A percentile compares a stretch with the other conserved stretches of the same genome.
Evolutionary conservation across 1,139 yeast genomes (phyloP).

Genomic region (Pichia sp.): DNA sequence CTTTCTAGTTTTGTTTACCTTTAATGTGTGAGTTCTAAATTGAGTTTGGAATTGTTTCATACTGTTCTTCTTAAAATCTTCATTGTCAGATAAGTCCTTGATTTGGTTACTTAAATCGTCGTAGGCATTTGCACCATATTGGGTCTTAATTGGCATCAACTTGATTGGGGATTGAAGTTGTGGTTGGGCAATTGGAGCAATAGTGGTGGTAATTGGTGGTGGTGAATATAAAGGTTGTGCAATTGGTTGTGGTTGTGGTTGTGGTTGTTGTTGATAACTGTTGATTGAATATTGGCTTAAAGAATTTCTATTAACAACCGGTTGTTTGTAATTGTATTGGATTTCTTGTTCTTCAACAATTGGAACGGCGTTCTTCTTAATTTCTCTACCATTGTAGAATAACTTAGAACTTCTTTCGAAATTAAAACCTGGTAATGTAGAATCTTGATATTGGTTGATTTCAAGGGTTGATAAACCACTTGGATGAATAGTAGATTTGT

Average conservation of each 20-base stretch:
- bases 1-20: conserved; percentile 15
- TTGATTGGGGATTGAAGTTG: conserved; percentile 3
- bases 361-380: conserved; percentile 6
- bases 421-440: conserved; percentile 5
- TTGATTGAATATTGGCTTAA: not conserved
- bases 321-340: not conserved
- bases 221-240: not conserved
- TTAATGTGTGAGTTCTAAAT: conserved; percentile 10
- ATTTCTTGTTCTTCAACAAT: not conserved
- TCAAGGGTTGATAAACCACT: conserved; percentile 18
- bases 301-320: not conserved
- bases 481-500: conserved; percentile 23
- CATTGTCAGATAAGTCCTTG: conserved; percentile 4
- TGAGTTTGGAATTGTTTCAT: conserved; percentile 11
- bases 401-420: conserved; percentile 5
- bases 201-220: too few species aligned
- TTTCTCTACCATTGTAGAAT: conserved; percentile 12
- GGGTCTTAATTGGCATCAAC: not conserved
- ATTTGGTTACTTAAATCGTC: conserved; percentile 11
- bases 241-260: not conserved
- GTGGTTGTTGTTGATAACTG: not conserved
- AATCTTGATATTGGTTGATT: conserved; percentile 12
- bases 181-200: too few species aligned
- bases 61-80: not conserved
- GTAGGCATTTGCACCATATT: conserved; percentile 7